These are phyloP conservation scores for Blastocystis sp. DNA, from an alignment of 352 stramenopile genomes.

Conservation along the genomic window DNA sequence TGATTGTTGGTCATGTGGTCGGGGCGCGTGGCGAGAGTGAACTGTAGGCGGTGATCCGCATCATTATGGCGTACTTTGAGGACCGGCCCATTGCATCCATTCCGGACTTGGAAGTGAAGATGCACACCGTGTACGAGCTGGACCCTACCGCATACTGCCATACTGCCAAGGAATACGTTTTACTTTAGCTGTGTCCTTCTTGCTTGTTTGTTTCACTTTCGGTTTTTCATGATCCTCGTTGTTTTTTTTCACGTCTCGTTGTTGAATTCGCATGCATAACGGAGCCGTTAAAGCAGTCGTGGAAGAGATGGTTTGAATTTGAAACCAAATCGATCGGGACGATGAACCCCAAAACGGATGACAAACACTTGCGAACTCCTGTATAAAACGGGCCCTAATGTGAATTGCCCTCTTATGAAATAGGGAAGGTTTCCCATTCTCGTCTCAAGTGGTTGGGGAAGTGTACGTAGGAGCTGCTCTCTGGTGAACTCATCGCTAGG, in stretches of 20 bases:
- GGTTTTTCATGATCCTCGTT: not conserved
- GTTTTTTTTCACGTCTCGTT: not conserved
- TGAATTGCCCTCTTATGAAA: not conserved
- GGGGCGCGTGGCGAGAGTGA: not conserved
- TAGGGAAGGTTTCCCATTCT: not conserved
- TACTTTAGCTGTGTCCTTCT: conserved; percentile 3
- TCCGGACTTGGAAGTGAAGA: conserved; percentile 67
- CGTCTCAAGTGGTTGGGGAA: too few species aligned
- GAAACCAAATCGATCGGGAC: not conserved
- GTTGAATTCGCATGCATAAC: too few species aligned
- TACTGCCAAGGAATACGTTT: conserved; percentile 2
- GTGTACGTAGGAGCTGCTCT: too few species aligned
- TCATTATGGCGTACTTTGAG: conserved; percentile 62
- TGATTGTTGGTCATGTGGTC: conserved; percentile 67
- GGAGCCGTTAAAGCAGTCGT: not conserved
- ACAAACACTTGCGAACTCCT: not conserved
- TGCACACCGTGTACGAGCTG: conserved; percentile 69
- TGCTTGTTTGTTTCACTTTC: not conserved
- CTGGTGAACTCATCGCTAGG: too few species aligned
- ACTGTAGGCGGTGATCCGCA: conserved; percentile 64
- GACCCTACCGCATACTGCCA: conserved; percentile 66
- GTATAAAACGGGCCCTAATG: not conserved
- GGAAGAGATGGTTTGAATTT: conserved; percentile 42
- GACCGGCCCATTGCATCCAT: conserved; percentile 53
- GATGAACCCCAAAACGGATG: not conserved